Conservation (phyloP, 148 eudicot species). For the Drosera capensis region DNA sequence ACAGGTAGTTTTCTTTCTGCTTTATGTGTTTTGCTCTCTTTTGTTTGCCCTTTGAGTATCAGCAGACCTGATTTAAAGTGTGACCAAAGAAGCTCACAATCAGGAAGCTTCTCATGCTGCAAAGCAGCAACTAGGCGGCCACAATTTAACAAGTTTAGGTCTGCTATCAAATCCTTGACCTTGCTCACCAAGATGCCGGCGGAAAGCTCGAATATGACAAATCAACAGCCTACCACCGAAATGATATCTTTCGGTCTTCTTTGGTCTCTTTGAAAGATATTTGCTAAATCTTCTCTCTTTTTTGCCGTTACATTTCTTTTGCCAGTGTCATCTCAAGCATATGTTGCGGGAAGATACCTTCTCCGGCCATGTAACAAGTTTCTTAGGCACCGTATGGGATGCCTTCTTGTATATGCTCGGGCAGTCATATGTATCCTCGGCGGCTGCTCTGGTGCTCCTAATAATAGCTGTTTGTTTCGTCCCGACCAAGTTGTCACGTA, state of each 20-base stretch:
- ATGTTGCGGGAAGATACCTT: conserved; percentile 67
- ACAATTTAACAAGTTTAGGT: too few species aligned
- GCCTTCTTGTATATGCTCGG: conserved; percentile 55
- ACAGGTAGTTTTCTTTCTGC: conserved; percentile 35
- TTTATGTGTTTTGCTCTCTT: neutral
- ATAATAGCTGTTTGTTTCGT: conserved; percentile 67
- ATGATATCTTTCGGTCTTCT: too few species aligned
- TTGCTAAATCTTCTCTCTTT: neutral
- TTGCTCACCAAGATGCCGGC: too few species aligned
- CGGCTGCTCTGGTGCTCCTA: conserved; percentile 51
- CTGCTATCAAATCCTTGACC: too few species aligned
- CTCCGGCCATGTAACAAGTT: conserved; percentile 77
- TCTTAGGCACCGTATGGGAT: conserved; percentile 69
- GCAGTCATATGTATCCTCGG: conserved; percentile 60
- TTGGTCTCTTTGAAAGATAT: too few species aligned
- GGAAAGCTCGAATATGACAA: too few species aligned
- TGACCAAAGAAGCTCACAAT: too few species aligned
- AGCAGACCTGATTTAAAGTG: too few species aligned
- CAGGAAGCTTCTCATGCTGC: too few species aligned
- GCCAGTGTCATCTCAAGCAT: conserved; percentile 84
- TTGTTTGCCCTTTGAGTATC: too few species aligned
- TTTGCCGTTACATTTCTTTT: conserved; percentile 10
- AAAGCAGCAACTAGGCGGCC: too few species aligned
- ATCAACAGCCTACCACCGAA: too few species aligned
- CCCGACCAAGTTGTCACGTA: conserved; percentile 74